Evolutionary conservation across 2,329 filamentous ascomycete species (phyloP).

Genomic region (Stenocarpella maydis): DNA sequence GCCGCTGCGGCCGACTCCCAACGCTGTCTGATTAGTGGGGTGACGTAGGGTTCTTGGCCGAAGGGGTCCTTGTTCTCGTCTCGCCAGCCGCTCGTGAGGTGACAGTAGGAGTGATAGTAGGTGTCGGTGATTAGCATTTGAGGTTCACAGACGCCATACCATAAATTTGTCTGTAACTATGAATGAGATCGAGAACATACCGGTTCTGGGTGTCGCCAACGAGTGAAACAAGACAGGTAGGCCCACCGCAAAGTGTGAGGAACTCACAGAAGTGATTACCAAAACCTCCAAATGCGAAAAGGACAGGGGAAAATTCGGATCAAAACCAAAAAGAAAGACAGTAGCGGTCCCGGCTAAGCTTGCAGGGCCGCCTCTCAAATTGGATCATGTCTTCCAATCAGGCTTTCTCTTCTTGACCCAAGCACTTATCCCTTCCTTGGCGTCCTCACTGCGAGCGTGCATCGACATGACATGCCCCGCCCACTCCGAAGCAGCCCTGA

Average conservation of each 20-base stretch:
- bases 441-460: conserved; percentile 43
- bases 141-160: not conserved
- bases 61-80: not conserved
- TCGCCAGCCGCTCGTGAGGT: not conserved
- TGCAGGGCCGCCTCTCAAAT: not conserved
- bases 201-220: no score
- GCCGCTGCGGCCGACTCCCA: conserved; percentile 9
- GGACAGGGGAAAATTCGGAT: not conserved
- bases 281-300: not conserved
- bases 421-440: conserved; percentile 42
- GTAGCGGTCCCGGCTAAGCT: not conserved
- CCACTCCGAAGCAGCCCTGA: conserved; percentile 42
- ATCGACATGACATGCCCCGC: conserved; percentile 42
- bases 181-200: no score
- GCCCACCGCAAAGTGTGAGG: not conserved
- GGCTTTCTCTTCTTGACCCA: conserved; percentile 42
- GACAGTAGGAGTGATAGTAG: conserved; percentile 17
- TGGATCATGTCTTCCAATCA: conserved; percentile 37
- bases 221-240: no score
- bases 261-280: not conserved
- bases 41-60: conserved; percentile 18
- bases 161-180: no score
- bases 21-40: not conserved
- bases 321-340: not conserved
- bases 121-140: conserved; percentile 17